Evolutionary conservation across 1,284 basidiomycete genomes (phyloP).

Genomic region (Ganoderma meredithae): DNA sequence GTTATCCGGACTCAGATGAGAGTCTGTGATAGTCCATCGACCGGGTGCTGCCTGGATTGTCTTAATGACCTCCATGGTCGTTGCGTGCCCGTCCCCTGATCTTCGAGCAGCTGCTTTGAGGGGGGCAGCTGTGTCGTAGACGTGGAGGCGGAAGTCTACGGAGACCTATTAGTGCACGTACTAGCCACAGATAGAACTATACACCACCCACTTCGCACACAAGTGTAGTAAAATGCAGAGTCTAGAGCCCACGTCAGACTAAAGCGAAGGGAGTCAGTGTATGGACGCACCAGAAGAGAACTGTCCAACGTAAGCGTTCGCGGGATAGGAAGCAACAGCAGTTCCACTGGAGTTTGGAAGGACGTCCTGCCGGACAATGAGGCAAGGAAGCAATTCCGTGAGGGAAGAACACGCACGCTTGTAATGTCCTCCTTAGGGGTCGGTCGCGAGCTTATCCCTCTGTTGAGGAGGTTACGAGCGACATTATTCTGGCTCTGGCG

Average conservation of each 20-base stretch:
- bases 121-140: constrained; percentile 82
- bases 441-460: constrained; percentile 47
- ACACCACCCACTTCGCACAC: constrained; percentile 68
- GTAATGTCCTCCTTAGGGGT: constrained; percentile 60
- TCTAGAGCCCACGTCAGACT: constrained; percentile 50
- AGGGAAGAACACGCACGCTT: constrained; percentile 48
- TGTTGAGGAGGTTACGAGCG: constrained; percentile 54
- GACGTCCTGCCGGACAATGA: constrained; percentile 56
- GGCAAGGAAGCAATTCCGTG: not conserved
- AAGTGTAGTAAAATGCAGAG: constrained; percentile 85
- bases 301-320: constrained; percentile 93
- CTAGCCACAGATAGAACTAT: not conserved
- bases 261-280: constrained; percentile 36
- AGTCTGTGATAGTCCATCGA: constrained; percentile 95
- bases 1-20: constrained; percentile 91
- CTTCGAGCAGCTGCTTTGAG: constrained; percentile 33
- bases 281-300: constrained; percentile 74
- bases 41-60: constrained; percentile 80
- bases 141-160: constrained; percentile 84
- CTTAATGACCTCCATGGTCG: constrained; percentile 81
- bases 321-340: constrained; percentile 82
- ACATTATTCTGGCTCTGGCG: constrained; percentile 49
- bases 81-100: constrained; percentile 54
- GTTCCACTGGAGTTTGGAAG: constrained; percentile 91
- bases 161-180: constrained; percentile 22